These are phyloP conservation scores for Penicillium paxilli DNA, from an alignment of 495 filamentous ascomycete species.

Conservation along the genomic window DNA sequence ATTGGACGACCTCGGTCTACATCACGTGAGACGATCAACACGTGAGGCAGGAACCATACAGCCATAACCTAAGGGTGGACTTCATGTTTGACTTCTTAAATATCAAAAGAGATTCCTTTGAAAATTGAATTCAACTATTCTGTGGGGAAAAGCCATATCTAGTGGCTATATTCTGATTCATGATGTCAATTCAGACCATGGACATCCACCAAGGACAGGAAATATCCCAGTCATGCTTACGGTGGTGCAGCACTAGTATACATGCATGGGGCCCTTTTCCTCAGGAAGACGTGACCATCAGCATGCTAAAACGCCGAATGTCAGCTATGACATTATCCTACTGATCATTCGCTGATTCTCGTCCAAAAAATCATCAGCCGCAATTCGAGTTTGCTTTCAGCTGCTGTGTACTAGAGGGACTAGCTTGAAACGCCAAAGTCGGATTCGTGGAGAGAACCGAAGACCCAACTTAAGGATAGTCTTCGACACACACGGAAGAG, in stretches of 20 bases:
- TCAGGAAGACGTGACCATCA: background rate
- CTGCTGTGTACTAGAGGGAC: background rate
- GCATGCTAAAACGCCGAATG: background rate
- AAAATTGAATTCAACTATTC: no score
- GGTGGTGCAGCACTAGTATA: background rate
- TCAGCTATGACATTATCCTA: background rate
- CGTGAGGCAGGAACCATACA: conserved; percentile 17
- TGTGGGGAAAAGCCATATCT: no score
- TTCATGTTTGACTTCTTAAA: no score
- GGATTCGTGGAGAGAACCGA: background rate
- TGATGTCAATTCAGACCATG: no score
- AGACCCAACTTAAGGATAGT: background rate
- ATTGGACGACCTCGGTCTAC: conserved; percentile 17
- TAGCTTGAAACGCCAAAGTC: background rate
- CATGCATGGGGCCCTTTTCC: background rate
- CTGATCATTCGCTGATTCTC: background rate
- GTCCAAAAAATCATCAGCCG: background rate
- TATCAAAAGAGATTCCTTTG: no score
- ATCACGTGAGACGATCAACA: conserved; percentile 14
- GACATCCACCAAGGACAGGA: no score
- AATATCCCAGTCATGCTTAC: background rate
- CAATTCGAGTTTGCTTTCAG: background rate
- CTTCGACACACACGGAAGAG: background rate
- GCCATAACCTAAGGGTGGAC: no score
- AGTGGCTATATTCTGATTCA: no score